Evolutionary conservation across 306 rosid genomes (phyloP).

Genomic region (Purshia tridentata): DNA sequence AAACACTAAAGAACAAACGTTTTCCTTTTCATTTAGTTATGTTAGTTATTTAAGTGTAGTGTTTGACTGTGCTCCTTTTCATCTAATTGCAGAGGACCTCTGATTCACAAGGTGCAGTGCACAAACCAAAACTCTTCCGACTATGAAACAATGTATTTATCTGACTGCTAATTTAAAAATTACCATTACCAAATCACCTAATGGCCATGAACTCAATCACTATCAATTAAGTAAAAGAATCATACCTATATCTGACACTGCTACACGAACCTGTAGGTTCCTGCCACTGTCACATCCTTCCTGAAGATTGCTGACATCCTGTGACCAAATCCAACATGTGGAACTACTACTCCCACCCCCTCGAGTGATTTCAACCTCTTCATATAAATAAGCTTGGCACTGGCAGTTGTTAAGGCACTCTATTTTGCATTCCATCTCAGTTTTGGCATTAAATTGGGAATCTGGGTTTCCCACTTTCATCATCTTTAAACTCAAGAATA

Average conservation of each 20-base stretch:
- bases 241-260: conserved; percentile 66
- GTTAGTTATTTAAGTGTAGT: no score
- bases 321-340: conserved; percentile 72
- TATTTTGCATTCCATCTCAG: conserved; percentile 50
- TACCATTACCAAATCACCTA: not conserved
- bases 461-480: conserved; percentile 82
- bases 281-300: conserved; percentile 61
- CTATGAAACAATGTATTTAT: not conserved
- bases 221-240: conserved; percentile 10
- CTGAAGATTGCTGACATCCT: conserved; percentile 71
- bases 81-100: not conserved
- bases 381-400: conserved; percentile 67
- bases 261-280: conserved; percentile 57
- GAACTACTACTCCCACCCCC: conserved; percentile 31
- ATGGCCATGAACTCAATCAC: not conserved
- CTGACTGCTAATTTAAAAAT: not conserved
- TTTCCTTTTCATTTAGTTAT: not conserved
- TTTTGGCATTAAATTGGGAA: conserved; percentile 64
- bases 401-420: conserved; percentile 76
- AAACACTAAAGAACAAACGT: not conserved
- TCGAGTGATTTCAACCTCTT: conserved; percentile 24
- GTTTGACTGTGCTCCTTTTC: no score
- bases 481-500: conserved; percentile 58
- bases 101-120: not conserved
- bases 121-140: not conserved